Base-by-base conservation (phyloP, 2,329 filamentous ascomycete species). In the Nemania serpens region DNA sequence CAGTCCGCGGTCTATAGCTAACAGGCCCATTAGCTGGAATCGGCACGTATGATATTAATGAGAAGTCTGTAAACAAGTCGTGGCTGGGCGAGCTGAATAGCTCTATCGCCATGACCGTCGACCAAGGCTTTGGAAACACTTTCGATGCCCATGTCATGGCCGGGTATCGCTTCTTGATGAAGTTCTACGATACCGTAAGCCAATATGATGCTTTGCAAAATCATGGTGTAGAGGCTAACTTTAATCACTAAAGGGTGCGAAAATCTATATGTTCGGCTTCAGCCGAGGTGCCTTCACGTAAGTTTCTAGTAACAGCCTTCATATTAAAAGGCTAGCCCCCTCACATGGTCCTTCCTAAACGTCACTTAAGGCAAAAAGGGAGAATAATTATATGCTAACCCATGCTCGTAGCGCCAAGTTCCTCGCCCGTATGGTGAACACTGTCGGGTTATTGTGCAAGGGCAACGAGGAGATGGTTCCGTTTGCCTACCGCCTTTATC, bases 221-320 rank as follows among this genome's bases (percentile, higher is more conserved):
- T 2, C 2, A 3, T 50, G 11, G 11, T 6, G 12, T 9, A 17
- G 5, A 47, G n/a, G 22, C 61, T 61, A 34, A 62, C 33, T 3
- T 41, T 34, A 3, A 48, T 7, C 2, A 20, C 11, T 29, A 7
- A 67, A 80, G 68, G 79, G 76, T 0, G 81, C 81, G 63, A 78
- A 78, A 50, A 82, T 84, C 36, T 84, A 83, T 65, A 79, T 84
- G 66, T 84, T 84, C 49, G 82, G 82, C 12, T 84, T 84, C 67
- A 80, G 77, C 7, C 78, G 82, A 20, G 82, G 82, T 2, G 81
- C 82, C 12, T 83, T 80, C 64, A 82, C 80, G 64, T 66, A 60
- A 64, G 62, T 58, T 22, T 29, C 25, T 29, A 7, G 25, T 29
- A 29, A 29, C 25, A 25, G 2, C 20, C 25, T 17, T 10, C 12